phyloP scores from a whole-genome alignment of 2,329 filamentous ascomycete species.

The Volutella citrinella region DNA sequence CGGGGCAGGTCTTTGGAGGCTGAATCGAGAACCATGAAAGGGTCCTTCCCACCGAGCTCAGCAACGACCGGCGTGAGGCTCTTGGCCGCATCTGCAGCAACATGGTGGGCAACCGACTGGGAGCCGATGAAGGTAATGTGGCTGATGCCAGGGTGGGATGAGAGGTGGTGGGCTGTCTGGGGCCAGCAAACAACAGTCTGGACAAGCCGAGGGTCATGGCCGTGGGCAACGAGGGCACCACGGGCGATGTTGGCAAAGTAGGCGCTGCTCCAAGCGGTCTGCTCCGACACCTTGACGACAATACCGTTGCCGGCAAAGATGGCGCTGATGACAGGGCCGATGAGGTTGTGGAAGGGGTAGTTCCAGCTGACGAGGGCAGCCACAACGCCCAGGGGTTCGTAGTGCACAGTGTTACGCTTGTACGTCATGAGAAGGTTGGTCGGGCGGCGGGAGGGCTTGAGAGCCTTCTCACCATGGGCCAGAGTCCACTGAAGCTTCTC shows the following conservation, averaged over 20 bases:
- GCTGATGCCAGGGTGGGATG: slow-evolving; percentile 76
- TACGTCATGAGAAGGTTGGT: slow-evolving; percentile 94
- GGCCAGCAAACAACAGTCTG: slow-evolving; percentile 90
- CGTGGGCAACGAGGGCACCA: slow-evolving; percentile 76
- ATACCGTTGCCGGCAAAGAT: slow-evolving; percentile 91
- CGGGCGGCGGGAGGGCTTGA: slow-evolving; percentile 69
- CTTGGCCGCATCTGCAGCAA: slow-evolving; percentile 82
- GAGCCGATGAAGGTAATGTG: slow-evolving; percentile 98
- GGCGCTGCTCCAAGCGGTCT: slow-evolving; percentile 85
- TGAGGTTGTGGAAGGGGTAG: slow-evolving; percentile 92
- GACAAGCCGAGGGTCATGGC: slow-evolving; percentile 76
- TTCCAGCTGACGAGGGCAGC: slow-evolving; percentile 96
- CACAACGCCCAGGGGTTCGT: slow-evolving; percentile 91
- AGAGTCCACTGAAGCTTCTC: slow-evolving; percentile 97
- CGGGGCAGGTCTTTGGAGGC: slow-evolving; percentile 62
- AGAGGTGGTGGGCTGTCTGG: slow-evolving; percentile 73
- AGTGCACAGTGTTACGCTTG: slow-evolving; percentile 86
- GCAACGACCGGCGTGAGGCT: slow-evolving; percentile 83
- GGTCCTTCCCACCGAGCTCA: slow-evolving; percentile 93
- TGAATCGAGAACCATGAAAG: slow-evolving; percentile 85
- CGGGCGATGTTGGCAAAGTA: slow-evolving; percentile 81
- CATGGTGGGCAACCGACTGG: slow-evolving; percentile 78
- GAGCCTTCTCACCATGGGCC: slow-evolving; percentile 78
- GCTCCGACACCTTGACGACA: slow-evolving; percentile 90
- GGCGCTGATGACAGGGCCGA: slow-evolving; percentile 85